Base-by-base conservation (phyloP, 768 basidiomycete species). In the Sutorius australiensis region DNA sequence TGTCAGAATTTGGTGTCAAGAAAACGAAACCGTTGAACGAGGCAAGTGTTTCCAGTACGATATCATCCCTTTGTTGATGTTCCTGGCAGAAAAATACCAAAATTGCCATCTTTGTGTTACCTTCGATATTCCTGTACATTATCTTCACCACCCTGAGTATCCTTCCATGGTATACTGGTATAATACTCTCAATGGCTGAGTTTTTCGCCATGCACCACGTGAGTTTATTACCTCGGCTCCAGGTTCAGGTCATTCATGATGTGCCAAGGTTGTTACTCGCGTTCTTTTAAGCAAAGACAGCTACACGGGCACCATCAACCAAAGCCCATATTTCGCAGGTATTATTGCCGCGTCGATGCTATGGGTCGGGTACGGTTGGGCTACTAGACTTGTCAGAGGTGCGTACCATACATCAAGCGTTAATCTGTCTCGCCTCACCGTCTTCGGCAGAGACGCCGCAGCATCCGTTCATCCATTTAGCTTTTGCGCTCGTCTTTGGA, bases 201-300 rank as follows among this genome's bases (percentile, higher is more conserved):
- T 92, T 93, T 72, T 95, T 92, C 61, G 89, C 81, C 43, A 90
- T 95, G 89, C 95, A 98, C 64, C 89, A 97, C 63, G 91, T 94
- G 68, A 57, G 87, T 76, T 43, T n/a, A 24, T n/a, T 11, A 33
- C 10, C 41, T 19, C 39, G 21, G 27, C 5, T 38, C 45, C 3
- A 17, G n/a, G 11, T 31, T 41, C 16, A n/a, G 7, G 17, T 51
- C 27, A 59, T 42, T 64, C 56, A 50, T 57, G 28, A 47, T 54
- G 9, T n/a, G 12, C 19, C 30, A 62, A 88, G 87, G 80, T 89
- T 67, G 89, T 93, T 49, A 90, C 88, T 7, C 87, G 89, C 14
- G 90, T 93, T 6, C 76, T 97, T 6, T 77, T 95, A 41, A 92
- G 91, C 69, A 86, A 87, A 63, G 77, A 82, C 31, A 86, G 82